phyloP scores from a whole-genome alignment of 768 basidiomycete genomes.

The Cystobasidiopsis lactophilus region DNA sequence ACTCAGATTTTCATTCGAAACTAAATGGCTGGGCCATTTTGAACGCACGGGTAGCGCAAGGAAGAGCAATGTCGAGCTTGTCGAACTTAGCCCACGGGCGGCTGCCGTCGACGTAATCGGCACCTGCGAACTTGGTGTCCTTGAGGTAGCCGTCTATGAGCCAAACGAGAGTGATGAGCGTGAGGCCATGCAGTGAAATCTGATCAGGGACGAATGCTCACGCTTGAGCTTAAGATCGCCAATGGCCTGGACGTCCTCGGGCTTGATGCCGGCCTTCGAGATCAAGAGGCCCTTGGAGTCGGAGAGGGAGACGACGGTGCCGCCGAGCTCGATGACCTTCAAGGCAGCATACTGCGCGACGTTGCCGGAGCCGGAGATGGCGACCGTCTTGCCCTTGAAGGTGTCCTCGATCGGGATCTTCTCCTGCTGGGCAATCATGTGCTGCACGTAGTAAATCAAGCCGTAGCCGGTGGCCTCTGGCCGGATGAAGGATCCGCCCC shows the following conservation, averaged over 20 bases:
- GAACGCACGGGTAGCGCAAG: constrained; percentile 10
- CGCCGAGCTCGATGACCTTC: constrained; percentile 56
- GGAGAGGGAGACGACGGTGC: constrained; percentile 45
- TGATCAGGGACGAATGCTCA: neutral
- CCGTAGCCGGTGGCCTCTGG: constrained; percentile 48
- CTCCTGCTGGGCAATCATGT: constrained; percentile 42
- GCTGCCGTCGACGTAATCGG: constrained; percentile 27
- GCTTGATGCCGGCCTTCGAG: constrained; percentile 28
- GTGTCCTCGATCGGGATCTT: constrained; percentile 37
- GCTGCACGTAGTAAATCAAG: constrained; percentile 51
- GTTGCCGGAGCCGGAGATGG: constrained; percentile 41
- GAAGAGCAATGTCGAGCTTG: constrained; percentile 29
- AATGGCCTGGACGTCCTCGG: constrained; percentile 35
- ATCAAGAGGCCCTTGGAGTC: constrained; percentile 53
- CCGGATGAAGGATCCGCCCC: constrained; percentile 45
- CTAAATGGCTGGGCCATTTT: too few species aligned
- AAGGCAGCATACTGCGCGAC: constrained; percentile 43
- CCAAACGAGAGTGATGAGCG: too few species aligned
- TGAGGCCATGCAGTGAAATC: too few species aligned
- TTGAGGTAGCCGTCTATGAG: constrained; percentile 10
- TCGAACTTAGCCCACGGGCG: constrained; percentile 43
- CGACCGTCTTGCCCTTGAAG: constrained; percentile 29
- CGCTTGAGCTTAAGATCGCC: constrained; percentile 35
- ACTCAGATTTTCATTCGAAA: too few species aligned
- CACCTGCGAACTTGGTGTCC: constrained; percentile 12